Conservation (phyloP, 2,329 filamentous ascomycete species). For the Acarospora socialis region DNA sequence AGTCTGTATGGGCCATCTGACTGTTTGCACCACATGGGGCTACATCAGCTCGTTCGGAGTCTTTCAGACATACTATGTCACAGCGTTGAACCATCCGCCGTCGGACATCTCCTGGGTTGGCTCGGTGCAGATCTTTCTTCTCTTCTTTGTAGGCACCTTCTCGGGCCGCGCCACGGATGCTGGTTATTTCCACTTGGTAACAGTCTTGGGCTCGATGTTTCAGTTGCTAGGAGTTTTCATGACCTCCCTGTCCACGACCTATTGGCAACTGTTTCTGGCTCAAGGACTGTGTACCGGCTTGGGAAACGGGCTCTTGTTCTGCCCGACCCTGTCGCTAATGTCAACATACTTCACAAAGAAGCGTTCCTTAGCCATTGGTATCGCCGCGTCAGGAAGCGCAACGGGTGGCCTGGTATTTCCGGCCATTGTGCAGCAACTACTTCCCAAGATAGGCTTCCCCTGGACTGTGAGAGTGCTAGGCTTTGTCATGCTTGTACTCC, state of each 20-base stretch:
- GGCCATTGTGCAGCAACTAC: conserved; percentile 27
- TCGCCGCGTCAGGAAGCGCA: conserved; percentile 25
- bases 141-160: conserved; percentile 29
- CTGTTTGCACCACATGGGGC: conserved; percentile 18
- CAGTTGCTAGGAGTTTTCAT: conserved; percentile 31
- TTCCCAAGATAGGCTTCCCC: conserved; percentile 29
- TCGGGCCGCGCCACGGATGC: conserved; percentile 27
- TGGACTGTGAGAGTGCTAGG: conserved; percentile 35
- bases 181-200: conserved; percentile 24
- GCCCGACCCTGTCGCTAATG: conserved; percentile 25
- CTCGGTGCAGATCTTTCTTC: conserved; percentile 29
- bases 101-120: conserved; percentile 34
- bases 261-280: conserved; percentile 36
- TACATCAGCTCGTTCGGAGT: conserved; percentile 25
- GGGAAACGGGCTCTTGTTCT: conserved; percentile 29
- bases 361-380: conserved; percentile 24
- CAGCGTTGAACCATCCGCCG: conserved; percentile 19
- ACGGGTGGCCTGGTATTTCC: conserved; percentile 33
- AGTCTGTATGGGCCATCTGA: conserved; percentile 19
- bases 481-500: conserved; percentile 29
- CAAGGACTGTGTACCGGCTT: conserved; percentile 31
- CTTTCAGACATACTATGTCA: conserved; percentile 32
- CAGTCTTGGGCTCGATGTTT: conserved; percentile 18
- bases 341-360: conserved; percentile 30
- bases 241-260: conserved; percentile 29